Percentiles rank a stretch among this genome's conserved stretches.
Evolutionary conservation across 2,329 filamentous ascomycete species (phyloP).

Genomic region (Aspergillus uvarum): DNA sequence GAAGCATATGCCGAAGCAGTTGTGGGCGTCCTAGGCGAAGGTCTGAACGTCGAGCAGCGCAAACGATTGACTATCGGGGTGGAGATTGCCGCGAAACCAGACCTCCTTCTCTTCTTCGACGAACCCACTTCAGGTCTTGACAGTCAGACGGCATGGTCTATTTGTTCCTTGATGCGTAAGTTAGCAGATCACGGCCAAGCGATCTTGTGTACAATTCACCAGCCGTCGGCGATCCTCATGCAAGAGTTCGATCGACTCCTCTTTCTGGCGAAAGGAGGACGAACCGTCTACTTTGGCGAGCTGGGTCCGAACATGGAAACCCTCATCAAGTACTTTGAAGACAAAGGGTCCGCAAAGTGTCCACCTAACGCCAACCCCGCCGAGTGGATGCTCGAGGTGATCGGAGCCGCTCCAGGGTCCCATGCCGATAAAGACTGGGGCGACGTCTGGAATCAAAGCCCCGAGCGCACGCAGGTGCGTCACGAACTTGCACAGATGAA

Average conservation of each 20-base stretch:
- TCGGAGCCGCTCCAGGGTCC: slow-evolving; percentile 60
- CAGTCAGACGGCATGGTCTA: slow-evolving; percentile 87
- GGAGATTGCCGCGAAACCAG: slow-evolving; percentile 85
- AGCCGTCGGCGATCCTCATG: slow-evolving; percentile 88
- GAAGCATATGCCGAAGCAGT: slow-evolving; percentile 82
- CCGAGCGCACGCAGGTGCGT: slow-evolving; percentile 52
- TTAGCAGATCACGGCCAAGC: slow-evolving; percentile 86
- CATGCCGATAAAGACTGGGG: slow-evolving; percentile 62
- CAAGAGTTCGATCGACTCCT: slow-evolving; percentile 70
- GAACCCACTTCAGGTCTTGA: slow-evolving; percentile 92
- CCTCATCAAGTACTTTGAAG: slow-evolving; percentile 63
- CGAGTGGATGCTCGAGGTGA: slow-evolving; percentile 61
- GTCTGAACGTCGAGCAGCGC: slow-evolving; percentile 60
- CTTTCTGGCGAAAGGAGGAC: slow-evolving; percentile 62
- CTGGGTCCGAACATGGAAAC: slow-evolving; percentile 58
- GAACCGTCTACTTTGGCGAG: slow-evolving; percentile 66
- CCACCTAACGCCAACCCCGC: slow-evolving; percentile 66
- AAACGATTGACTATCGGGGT: slow-evolving; percentile 86
- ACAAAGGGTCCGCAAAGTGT: slow-evolving; percentile 60
- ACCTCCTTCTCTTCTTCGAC: slow-evolving; percentile 83
- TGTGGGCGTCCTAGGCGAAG: slow-evolving; percentile 82
- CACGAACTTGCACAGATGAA: slow-evolving; percentile 47
- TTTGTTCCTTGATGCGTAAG: slow-evolving; percentile 80
- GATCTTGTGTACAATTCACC: slow-evolving; percentile 90
- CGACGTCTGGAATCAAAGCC: slow-evolving; percentile 58